A percentile compares a stretch with the other conserved stretches of the same genome.
Conservation (phyloP, 345 rosid genomes). For the Citrus maxima region DNA sequence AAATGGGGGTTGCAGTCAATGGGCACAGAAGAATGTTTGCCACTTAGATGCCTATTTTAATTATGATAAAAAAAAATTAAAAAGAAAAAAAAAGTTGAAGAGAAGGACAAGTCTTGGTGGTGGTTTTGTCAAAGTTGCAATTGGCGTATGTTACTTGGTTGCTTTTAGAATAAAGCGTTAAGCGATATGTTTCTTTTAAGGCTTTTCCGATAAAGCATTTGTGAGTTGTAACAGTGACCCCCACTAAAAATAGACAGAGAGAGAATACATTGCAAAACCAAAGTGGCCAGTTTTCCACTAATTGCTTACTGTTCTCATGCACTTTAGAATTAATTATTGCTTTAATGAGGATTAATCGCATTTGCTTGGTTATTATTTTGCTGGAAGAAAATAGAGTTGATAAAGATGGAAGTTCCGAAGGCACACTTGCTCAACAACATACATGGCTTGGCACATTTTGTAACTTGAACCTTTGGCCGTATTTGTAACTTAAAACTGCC, state of each 20-base stretch:
- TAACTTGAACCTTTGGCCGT: background rate
- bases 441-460: background rate
- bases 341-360: background rate
- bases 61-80: background rate
- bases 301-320: background rate
- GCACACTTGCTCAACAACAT: background rate
- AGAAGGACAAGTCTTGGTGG: background rate
- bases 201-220: background rate
- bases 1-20: constrained; percentile 16
- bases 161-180: background rate
- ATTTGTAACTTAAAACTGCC: background rate
- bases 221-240: background rate
- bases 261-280: background rate
- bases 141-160: background rate
- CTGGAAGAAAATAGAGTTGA: background rate
- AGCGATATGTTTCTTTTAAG: background rate
- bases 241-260: background rate
- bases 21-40: constrained; percentile 15
- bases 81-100: no score
- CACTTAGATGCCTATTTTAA: constrained; percentile 8
- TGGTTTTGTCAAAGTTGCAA: background rate
- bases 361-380: background rate
- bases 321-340: no score
- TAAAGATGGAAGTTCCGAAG: background rate
- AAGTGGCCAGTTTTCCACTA: constrained; percentile 8